These are phyloP conservation scores for Cryptococcus sp. DNA, from an alignment of 1,284 basidiomycete genomes.

Conservation along the genomic window DNA sequence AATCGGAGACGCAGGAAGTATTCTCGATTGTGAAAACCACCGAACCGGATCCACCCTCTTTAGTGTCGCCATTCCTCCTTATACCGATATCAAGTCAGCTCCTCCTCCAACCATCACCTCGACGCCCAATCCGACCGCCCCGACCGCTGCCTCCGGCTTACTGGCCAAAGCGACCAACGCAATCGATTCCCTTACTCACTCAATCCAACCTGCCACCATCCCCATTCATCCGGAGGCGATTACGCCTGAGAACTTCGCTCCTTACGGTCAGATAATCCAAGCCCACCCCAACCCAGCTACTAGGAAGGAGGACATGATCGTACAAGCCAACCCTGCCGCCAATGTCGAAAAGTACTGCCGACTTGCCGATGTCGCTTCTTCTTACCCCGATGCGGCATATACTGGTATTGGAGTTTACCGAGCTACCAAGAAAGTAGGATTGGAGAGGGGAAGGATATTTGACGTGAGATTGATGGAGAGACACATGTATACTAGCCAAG, in stretches of 20 bases:
- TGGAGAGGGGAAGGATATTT: slow-evolving; percentile 53
- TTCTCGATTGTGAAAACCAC: slow-evolving; percentile 64
- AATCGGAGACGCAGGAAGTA: slow-evolving; percentile 63
- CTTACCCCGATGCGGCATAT: slow-evolving; percentile 58
- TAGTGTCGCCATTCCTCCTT: slow-evolving; percentile 28
- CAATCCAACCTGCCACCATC: neutral
- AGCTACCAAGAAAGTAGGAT: slow-evolving; percentile 54
- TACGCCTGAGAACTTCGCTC: slow-evolving; percentile 64
- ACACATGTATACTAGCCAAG: slow-evolving; percentile 58
- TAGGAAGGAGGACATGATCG: slow-evolving; percentile 50
- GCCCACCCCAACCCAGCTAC: slow-evolving; percentile 61
- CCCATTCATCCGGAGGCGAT: slow-evolving; percentile 30
- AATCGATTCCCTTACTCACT: neutral
- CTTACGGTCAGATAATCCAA: slow-evolving; percentile 80
- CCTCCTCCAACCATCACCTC: neutral
- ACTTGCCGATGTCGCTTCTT: slow-evolving; percentile 61
- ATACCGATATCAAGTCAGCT: slow-evolving; percentile 6
- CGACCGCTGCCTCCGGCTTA: neutral
- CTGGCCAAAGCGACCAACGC: neutral
- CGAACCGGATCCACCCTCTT: slow-evolving; percentile 7
- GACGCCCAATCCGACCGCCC: neutral
- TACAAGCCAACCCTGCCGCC: slow-evolving; percentile 70
- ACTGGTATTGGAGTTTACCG: slow-evolving; percentile 72
- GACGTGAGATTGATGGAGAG: slow-evolving; percentile 48
- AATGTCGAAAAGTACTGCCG: slow-evolving; percentile 82